Base-by-base conservation (phyloP, 495 filamentous ascomycete genomes). In the Hypomontagnella submonticulosa region DNA sequence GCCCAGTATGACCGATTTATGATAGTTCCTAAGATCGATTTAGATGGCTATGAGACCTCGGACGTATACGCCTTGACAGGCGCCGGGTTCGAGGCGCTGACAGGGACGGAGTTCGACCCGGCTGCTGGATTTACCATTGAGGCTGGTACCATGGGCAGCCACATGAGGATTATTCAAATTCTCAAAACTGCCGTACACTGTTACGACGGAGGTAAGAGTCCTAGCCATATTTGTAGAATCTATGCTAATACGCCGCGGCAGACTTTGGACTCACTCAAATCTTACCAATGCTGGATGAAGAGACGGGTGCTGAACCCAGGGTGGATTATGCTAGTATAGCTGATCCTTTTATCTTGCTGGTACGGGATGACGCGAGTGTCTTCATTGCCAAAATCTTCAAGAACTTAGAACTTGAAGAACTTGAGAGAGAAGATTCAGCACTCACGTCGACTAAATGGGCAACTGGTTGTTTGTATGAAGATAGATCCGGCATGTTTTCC, bases 221-320 rank as follows among this genome's bases (percentile, higher is more conserved):
- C 16, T 32, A 47, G 61, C 70, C 70, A 70, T 70, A 76, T 61
- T 60, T 70, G 70, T 77, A 59, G 65, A 69, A 69, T 27, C 47
- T 41, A 38, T 66, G 41, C 72, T 76, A 68, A 76, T 46, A 67
- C 44, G 5, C 12, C 16, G 20, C 16, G 57, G n/a, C 68, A 93
- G 92, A 97, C 72, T 80, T 98, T 44, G 88, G 89, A 8, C 82
- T 99, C 34, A 84, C 87, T 42, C 93, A 98, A 71, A 97, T 98
- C 30, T 84, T 97, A 55, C 92, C 92, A 1, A 88, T 97, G 79
- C 84, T 87, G 55, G 94, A 98, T 63, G 95, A 97, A 67, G 90
- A 91, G 44, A 92, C 87, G 0, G 92, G 88, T 15, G 84, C 84
- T 9, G 90, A 92, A 63, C 87, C 91, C 4, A 82, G 87, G 36